These are phyloP conservation scores for Trichomonas vaginalis DNA, from an alignment of 208 protist species.

Conservation along the genomic window DNA sequence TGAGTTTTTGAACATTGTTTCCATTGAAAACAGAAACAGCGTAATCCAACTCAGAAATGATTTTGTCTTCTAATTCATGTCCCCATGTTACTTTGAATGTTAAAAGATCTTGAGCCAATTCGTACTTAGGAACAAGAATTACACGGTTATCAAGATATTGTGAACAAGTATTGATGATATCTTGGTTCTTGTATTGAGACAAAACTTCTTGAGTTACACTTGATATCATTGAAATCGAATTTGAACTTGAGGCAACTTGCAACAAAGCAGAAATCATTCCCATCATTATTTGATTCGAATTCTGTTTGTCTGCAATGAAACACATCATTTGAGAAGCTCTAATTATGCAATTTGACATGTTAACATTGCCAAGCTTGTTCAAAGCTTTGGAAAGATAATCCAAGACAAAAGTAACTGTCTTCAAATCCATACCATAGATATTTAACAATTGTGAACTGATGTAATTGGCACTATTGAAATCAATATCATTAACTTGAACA, in stretches of 20 bases:
- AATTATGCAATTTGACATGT: neutral
- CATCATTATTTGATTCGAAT: neutral
- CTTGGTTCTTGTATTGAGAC: neutral
- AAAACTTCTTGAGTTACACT: neutral
- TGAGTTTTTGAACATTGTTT: neutral
- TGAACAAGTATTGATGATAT: neutral
- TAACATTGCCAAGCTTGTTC: neutral
- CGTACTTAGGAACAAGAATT: neutral
- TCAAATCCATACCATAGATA: neutral
- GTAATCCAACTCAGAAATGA: neutral
- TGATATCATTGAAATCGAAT: neutral
- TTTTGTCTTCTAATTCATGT: neutral
- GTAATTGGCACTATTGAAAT: neutral
- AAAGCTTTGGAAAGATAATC: neutral
- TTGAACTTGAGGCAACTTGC: neutral
- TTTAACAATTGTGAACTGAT: neutral
- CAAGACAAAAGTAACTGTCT: neutral
- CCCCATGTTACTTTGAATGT: neutral
- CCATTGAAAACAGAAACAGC: neutral
- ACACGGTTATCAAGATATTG: neutral
- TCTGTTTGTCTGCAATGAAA: neutral
- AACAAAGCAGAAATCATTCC: neutral
- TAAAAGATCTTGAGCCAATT: neutral
- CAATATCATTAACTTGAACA: neutral
- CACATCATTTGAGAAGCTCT: neutral